Evolutionary conservation across 192 early-diverging fungal genomes (phyloP).

Genomic region (Coemansia sp.): DNA sequence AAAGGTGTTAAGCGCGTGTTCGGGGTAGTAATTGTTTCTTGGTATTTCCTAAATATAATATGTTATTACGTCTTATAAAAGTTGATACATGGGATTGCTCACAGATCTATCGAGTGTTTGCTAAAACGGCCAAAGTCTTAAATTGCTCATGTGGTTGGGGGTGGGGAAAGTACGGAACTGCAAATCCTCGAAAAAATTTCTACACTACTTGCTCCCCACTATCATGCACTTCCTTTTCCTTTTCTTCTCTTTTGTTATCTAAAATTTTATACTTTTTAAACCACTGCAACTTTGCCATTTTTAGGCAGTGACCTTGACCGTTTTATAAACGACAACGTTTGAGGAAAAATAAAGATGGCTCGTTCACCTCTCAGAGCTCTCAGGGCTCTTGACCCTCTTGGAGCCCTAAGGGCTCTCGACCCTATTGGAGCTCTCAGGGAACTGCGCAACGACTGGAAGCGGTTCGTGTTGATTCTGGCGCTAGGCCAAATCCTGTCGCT

Average conservation of each 20-base stretch:
- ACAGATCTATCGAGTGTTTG: too few relatives aligned
- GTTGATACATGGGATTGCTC: background rate
- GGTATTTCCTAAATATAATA: background rate
- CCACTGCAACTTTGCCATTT: slow-evolving; percentile 58
- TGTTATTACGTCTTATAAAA: background rate
- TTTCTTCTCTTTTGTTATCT: slow-evolving; percentile 4
- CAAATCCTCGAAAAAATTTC: background rate
- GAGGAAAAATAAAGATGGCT: slow-evolving; percentile 53
- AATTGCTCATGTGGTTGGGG: background rate
- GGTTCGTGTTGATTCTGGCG: slow-evolving; percentile 53
- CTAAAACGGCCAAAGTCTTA: background rate
- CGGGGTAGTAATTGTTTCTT: background rate
- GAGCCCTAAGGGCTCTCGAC: background rate
- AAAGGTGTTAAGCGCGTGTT: background rate
- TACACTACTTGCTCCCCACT: background rate
- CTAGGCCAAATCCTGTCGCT: slow-evolving; percentile 71
- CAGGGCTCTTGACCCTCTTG: background rate
- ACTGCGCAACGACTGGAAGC: slow-evolving; percentile 41
- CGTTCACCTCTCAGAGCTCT: background rate
- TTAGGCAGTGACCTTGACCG: slow-evolving; percentile 43
- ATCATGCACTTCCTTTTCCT: background rate
- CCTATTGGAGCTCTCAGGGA: background rate
- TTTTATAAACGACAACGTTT: slow-evolving; percentile 2
- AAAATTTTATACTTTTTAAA: slow-evolving; percentile 27
- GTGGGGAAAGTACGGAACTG: background rate